Conservation (phyloP, 2,329 filamentous ascomycete genomes). For the Hymenoscyphus scutula region DNA sequence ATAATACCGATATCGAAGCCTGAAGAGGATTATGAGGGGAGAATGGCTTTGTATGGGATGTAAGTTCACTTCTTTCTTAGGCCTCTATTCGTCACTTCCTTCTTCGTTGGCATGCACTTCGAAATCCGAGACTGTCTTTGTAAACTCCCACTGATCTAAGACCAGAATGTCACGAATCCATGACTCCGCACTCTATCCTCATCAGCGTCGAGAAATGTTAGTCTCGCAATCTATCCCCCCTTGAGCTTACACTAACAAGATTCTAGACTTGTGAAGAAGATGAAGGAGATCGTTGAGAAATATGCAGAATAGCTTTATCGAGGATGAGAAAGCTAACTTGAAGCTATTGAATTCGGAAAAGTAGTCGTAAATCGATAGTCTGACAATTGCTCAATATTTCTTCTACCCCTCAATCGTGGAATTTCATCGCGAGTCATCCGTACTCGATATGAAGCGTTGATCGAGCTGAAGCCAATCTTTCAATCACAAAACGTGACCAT, state of each 20-base stretch:
- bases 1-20: slow-evolving; percentile 8
- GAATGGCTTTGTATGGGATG: slow-evolving; percentile 15
- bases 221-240: background rate
- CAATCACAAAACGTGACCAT: too few relatives aligned
- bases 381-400: too few relatives aligned
- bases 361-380: too few relatives aligned
- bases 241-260: background rate
- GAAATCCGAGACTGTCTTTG: background rate
- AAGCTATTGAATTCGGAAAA: background rate
- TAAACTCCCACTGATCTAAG: too few relatives aligned
- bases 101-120: background rate
- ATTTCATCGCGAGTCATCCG: too few relatives aligned
- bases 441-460: too few relatives aligned
- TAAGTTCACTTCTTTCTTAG: background rate
- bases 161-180: background rate
- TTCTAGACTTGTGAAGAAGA: background rate
- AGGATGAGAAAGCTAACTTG: background rate
- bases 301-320: background rate
- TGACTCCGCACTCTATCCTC: background rate
- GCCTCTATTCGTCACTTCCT: too few relatives aligned
- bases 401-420: too few relatives aligned
- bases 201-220: background rate
- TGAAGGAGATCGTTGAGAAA: background rate
- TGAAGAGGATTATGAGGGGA: slow-evolving; percentile 11
- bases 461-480: too few relatives aligned